Evolutionary conservation across 768 basidiomycete genomes (phyloP).

Genomic region (Russula earlei): DNA sequence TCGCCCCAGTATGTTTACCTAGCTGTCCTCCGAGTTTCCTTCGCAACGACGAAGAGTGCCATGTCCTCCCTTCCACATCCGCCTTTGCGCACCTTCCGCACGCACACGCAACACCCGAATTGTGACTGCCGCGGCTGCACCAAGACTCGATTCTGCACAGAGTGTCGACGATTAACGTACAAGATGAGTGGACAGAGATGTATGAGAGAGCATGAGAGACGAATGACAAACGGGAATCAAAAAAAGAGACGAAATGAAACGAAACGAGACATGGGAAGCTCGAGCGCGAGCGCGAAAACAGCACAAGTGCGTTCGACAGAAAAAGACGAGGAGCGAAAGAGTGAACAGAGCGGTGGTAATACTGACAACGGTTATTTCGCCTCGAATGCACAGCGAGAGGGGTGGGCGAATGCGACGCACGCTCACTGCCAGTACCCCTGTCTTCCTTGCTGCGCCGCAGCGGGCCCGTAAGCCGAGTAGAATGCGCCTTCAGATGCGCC

Average conservation of each 20-base stretch:
- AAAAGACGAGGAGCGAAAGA: no score
- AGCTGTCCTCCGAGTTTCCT: no score
- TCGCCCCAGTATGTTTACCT: not conserved
- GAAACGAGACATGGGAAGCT: constrained; percentile 12
- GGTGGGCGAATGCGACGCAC: not conserved
- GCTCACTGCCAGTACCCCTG: constrained; percentile 46
- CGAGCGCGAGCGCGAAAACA: constrained; percentile 3
- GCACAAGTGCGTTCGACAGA: no score
- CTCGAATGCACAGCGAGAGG: not conserved
- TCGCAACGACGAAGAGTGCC: not conserved
- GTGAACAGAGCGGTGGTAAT: constrained; percentile 10
- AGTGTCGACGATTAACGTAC: constrained; percentile 22
- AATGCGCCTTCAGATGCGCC: constrained; percentile 51
- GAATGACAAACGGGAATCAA: constrained; percentile 13
- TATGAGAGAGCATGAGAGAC: constrained; percentile 17
- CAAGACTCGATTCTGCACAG: constrained; percentile 14
- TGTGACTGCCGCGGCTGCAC: constrained; percentile 12
- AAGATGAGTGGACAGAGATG: constrained; percentile 21
- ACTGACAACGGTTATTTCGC: not conserved
- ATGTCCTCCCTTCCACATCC: no score
- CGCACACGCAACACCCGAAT: no score
- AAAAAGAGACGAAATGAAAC: no score
- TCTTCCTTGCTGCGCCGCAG: constrained; percentile 32
- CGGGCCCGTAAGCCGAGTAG: constrained; percentile 47
- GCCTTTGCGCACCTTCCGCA: not conserved